Evolutionary conservation across 176 grass and related monocot species (phyloP).

Genomic region (Oropetium thomaeum): DNA sequence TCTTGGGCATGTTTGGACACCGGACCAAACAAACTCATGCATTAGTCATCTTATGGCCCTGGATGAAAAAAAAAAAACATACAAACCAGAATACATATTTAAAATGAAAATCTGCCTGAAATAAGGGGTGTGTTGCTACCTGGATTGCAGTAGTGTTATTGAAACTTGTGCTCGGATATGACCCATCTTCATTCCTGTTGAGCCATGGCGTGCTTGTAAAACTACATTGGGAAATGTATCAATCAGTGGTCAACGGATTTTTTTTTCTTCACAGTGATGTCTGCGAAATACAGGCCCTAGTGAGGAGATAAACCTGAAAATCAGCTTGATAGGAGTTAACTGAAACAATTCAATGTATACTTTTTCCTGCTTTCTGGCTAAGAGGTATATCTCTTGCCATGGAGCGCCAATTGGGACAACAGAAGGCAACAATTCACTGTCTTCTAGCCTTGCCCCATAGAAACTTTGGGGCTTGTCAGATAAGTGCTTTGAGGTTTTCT

Average conservation of each 20-base stretch:
- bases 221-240: conserved; percentile 47
- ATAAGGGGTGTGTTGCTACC: conserved; percentile 33
- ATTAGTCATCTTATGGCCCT: not conserved
- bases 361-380: conserved; percentile 89
- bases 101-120: not conserved
- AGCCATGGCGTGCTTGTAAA: conserved; percentile 95
- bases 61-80: not conserved
- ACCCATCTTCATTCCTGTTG: conserved; percentile 66
- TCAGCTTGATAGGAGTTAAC: conserved; percentile 68
- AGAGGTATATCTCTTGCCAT: conserved; percentile 91
- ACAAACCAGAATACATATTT: conserved; percentile 5
- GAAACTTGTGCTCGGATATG: conserved; percentile 55
- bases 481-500: conserved; percentile 40
- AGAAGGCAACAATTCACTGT: conserved; percentile 63
- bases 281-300: conserved; percentile 20
- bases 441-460: conserved; percentile 20
- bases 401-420: conserved; percentile 86
- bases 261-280: conserved; percentile 7
- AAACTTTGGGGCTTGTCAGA: conserved; percentile 40
- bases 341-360: conserved; percentile 88
- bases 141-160: conserved; percentile 74
- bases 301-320: conserved; percentile 81
- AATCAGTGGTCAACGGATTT: conserved; percentile 27
- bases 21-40: not conserved
- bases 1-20: not conserved